phyloP scores from a whole-genome alignment of 2,329 filamentous ascomycete genomes.

The Albophoma yamanashiensis region DNA sequence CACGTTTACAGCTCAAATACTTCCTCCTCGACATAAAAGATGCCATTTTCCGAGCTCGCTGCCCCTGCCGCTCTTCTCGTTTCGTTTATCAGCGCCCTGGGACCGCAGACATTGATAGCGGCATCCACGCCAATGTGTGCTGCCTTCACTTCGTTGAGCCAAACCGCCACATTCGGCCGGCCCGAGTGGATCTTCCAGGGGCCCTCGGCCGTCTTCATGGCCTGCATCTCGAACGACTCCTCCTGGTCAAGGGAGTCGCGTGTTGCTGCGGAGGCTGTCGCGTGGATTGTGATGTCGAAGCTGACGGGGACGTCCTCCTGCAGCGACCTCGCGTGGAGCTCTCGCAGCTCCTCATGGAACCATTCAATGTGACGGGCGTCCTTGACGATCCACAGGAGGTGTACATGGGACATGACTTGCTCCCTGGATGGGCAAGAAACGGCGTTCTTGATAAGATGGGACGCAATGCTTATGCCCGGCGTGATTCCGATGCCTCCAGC shows the following conservation, averaged over 20 bases:
- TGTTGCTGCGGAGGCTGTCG: not conserved
- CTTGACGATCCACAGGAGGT: not conserved
- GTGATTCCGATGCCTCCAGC: constrained; percentile 15
- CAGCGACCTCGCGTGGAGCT: not conserved
- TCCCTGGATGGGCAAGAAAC: not conserved
- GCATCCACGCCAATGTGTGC: not conserved
- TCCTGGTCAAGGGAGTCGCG: not conserved
- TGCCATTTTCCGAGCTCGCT: not conserved
- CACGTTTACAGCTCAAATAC: not conserved
- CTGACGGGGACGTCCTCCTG: not conserved
- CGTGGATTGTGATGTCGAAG: not conserved
- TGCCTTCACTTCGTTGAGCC: not conserved
- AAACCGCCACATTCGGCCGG: not conserved
- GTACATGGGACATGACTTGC: not conserved
- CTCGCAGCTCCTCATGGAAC: not conserved
- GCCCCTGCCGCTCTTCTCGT: not conserved
- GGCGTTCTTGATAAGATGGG: constrained; percentile 7
- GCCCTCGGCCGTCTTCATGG: not conserved
- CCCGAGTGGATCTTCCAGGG: not conserved
- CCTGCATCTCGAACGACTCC: not conserved
- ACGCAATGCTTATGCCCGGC: constrained; percentile 11
- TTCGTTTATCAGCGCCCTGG: not conserved
- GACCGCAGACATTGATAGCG: constrained; percentile 1
- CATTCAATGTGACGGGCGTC: not conserved
- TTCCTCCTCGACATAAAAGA: not conserved